Evolutionary conservation across 1,284 basidiomycete species (phyloP), one percentile per base, ranked within the genome.

Genomic region (Leccinum fallax): DNA sequence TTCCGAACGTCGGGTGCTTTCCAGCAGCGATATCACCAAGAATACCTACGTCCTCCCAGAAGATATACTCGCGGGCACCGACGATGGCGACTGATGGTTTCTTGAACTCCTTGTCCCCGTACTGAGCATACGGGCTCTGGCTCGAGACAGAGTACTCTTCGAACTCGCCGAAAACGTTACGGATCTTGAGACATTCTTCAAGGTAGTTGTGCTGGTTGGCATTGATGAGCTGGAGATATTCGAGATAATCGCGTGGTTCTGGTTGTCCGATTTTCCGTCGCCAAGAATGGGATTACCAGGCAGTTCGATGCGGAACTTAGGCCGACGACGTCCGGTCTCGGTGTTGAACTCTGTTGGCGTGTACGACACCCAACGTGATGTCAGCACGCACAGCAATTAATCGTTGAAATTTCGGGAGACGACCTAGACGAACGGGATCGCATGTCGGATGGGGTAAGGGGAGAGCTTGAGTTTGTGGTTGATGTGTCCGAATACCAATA

Each of bases 151-250:
- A 81, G 76, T 94, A 97, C 77, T 98, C 94, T 77, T 99, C 97
- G 71, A 99, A 99, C 77, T 99, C 97, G 63, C 91, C 93, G 49
- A 99, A 89, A n/a, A 99, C 83, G 75, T 98, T 98, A 60, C 97
- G 90, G 74, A 99, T 98, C 85, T 99, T 99, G 73, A 99, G 85
- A 80, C 97, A 99, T 77, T 99, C 97, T 78, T 99, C 97, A 68
- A 99, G 88, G 74, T 99, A 99, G 80, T 99, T 98, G 82, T 99
- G 97, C 83, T 99, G 97, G 79, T 99, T 99, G 72, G 97, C 97
- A 72, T 99, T 97, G 76, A 99, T 98, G 67, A 98, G 92, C 81
- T 99, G 97, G 11, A 99, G 83, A 79, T 98, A 99, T 79, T 99
- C 97, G 67, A 99, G 78, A 99, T 90, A 77, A 99, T 97, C 48